Percentiles rank a stretch among this genome's conserved stretches.
Conservation (phyloP, 2,329 filamentous ascomycete species). For the Phyllachora maydis region DNA sequence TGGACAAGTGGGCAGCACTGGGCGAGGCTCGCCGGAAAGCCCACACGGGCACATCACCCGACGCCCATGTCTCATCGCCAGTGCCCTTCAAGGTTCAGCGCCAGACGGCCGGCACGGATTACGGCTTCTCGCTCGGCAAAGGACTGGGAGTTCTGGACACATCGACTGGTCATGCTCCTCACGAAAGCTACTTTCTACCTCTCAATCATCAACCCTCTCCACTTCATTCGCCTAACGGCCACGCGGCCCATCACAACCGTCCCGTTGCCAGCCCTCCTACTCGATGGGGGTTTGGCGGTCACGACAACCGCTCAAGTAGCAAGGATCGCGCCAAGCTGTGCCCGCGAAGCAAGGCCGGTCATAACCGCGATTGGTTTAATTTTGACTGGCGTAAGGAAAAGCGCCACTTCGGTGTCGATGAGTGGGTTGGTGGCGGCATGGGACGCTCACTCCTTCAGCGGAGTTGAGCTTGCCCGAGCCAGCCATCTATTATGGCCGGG, state of each 20-base stretch:
- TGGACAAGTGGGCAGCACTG: slow-evolving; percentile 81
- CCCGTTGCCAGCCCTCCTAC: no score
- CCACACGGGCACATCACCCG: slow-evolving; percentile 25
- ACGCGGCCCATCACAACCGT: slow-evolving; percentile 6
- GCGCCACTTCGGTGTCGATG: slow-evolving; percentile 52
- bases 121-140: slow-evolving; percentile 9
- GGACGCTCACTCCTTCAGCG: slow-evolving; percentile 23
- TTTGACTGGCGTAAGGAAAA: slow-evolving; percentile 35
- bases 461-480: slow-evolving; percentile 8
- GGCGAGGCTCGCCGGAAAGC: slow-evolving; percentile 70
- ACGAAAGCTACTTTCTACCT: slow-evolving; percentile 6
- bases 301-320: slow-evolving; percentile 16
- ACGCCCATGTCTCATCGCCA: slow-evolving; percentile 27
- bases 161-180: slow-evolving; percentile 9
- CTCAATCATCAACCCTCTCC: slow-evolving; percentile 4
- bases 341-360: slow-evolving; percentile 33
- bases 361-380: slow-evolving; percentile 28
- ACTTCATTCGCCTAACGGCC: slow-evolving; percentile 6
- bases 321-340: slow-evolving; percentile 29
- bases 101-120: slow-evolving; percentile 11
- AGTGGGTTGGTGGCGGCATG: slow-evolving; percentile 94
- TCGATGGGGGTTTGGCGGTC: no score
- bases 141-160: slow-evolving; percentile 27
- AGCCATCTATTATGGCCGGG: no score
- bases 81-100: slow-evolving; percentile 22